Evolutionary conservation across 768 basidiomycete genomes (phyloP), one percentile per base, ranked within the genome.

Genomic region (Gymnopilus dilepis): DNA sequence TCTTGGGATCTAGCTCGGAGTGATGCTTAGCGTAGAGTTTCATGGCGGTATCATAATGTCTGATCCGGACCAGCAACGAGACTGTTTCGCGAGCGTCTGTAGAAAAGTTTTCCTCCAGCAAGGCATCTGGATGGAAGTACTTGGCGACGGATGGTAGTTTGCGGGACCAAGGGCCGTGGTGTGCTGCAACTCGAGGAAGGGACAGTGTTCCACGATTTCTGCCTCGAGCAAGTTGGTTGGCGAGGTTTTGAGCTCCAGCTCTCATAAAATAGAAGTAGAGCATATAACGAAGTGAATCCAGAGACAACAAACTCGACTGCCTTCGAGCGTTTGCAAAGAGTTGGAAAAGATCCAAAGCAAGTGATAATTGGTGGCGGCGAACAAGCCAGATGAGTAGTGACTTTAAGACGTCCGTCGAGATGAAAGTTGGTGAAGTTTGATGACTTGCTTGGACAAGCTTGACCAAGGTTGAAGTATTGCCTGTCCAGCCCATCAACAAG

Each of bases 31-130:
- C 65, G 61, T 83, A 78, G 4, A 86, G 60, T 58, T 67, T 76
- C 56, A 78, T 78, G 3, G 85, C 87, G 22, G 80, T 78, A 48
- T 70, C 73, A 17, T 77, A 50, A 17, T 83, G 81, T 13, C 78
- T 74, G 1, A 77, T 75, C n/a, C 74, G 76, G 22, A 82, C 66
- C 26, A 85, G 72, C 0, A 81, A 61, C 2, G 70, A 65, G n/a
- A 81, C 65, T 1, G 77, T 78, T 24, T 72, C 69, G 28, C 73
- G 71, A 37, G 80, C 64, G 13, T 68, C 69, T 17, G 74, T 64
- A 65, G 73, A 60, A 21, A 58, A 58, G 42, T 67, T 74, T 50
- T 56, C n/a, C 68, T 41, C 72, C 70, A 30, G 57, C 57, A 13
- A 74, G 60, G 8, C 58, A 15, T 69, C 58, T 30, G 69, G 19